Evolutionary conservation across 805 yeast species (phyloP).

Genomic region (Metschnikowia vanudenii): DNA sequence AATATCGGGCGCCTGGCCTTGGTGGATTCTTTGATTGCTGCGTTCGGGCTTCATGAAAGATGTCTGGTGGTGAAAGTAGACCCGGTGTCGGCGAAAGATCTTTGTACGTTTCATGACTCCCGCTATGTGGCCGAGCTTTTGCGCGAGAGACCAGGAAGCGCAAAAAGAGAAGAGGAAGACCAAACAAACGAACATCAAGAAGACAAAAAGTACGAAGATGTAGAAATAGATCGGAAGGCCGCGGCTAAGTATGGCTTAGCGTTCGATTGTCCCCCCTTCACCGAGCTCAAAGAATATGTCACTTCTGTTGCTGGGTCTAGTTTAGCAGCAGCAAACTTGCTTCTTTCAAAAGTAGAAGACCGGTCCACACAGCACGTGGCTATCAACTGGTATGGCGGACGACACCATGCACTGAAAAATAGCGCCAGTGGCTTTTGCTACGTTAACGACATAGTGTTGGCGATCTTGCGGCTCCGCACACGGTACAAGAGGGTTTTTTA

Average conservation of each 20-base stretch:
- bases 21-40: slow-evolving; percentile 40
- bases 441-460: slow-evolving; percentile 63
- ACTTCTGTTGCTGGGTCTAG: slow-evolving; percentile 56
- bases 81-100: slow-evolving; percentile 34
- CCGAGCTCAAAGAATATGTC: slow-evolving; percentile 50
- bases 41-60: slow-evolving; percentile 35
- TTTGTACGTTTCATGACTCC: slow-evolving; percentile 50
- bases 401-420: slow-evolving; percentile 62
- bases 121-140: slow-evolving; percentile 44
- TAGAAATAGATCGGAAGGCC: neutral
- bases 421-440: slow-evolving; percentile 72
- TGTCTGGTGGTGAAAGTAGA: slow-evolving; percentile 27
- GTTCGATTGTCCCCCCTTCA: slow-evolving; percentile 66
- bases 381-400: slow-evolving; percentile 77
- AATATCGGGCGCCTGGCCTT: slow-evolving; percentile 51
- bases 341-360: slow-evolving; percentile 20
- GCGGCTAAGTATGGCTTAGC: slow-evolving; percentile 43
- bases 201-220: neutral
- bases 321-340: slow-evolving; percentile 43
- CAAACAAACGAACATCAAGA: neutral
- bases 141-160: slow-evolving; percentile 7
- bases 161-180: slow-evolving; percentile 8
- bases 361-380: slow-evolving; percentile 24
- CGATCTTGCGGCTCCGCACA: slow-evolving; percentile 51
- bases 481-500: slow-evolving; percentile 50